Evolutionary conservation across 176 grass and related monocot species (phyloP).

Genomic region (Saccharum officinarum): DNA sequence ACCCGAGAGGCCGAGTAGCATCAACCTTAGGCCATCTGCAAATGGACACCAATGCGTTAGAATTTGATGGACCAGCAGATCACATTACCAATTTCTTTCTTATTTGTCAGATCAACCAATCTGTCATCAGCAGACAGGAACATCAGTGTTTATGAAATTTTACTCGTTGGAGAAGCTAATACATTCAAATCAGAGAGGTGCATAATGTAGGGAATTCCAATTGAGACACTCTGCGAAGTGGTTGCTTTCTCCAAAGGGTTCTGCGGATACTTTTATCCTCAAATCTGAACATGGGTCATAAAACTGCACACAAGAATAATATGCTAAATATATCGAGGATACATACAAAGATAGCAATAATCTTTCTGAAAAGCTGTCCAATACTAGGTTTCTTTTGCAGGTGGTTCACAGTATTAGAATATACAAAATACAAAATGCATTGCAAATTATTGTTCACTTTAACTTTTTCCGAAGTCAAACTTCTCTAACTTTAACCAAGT

Average conservation of each 20-base stretch:
- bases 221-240: not conserved
- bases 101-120: not conserved
- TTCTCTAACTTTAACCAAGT: not conserved
- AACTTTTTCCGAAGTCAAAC: not conserved
- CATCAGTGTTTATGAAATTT: not conserved
- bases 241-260: not conserved
- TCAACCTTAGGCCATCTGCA: slow-evolving; percentile 32
- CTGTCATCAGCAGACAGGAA: not conserved
- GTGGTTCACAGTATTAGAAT: not conserved
- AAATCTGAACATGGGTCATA: not conserved
- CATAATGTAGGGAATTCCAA: not conserved
- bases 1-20: not conserved
- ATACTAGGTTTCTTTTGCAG: not conserved
- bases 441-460: not conserved
- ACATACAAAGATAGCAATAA: not conserved
- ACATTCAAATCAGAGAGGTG: not conserved
- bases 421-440: not conserved
- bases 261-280: not conserved
- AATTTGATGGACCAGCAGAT: not conserved
- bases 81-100: not conserved
- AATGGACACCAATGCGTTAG: not conserved
- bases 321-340: not conserved
- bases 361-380: not conserved
- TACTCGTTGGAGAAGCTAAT: not conserved
- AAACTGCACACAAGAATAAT: not conserved